phyloP scores from a whole-genome alignment of 1,139 yeast genomes.

The Hemisphaericaspora xylanilytica region DNA sequence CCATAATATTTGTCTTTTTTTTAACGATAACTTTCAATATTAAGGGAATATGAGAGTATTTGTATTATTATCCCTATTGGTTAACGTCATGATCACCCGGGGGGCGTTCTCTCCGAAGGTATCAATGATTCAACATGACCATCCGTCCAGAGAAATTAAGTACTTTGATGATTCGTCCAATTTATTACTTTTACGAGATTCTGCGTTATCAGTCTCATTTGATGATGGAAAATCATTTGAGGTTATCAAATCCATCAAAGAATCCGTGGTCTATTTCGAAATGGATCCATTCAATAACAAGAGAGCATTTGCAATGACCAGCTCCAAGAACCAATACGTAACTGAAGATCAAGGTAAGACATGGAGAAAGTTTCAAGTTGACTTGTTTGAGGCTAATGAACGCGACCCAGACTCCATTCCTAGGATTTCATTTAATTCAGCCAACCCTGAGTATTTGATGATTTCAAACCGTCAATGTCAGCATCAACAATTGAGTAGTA shows the following conservation, averaged over 20 bases:
- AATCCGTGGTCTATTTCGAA: slow-evolving; percentile 26
- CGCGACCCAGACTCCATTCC: slow-evolving; percentile 17
- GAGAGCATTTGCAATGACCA: slow-evolving; percentile 54
- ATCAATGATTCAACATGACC: slow-evolving; percentile 12
- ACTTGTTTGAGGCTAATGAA: slow-evolving; percentile 8
- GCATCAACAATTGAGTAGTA: slow-evolving; percentile 15
- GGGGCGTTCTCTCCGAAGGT: slow-evolving; percentile 23
- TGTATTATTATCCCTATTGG: neutral
- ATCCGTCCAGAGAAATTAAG: slow-evolving; percentile 19
- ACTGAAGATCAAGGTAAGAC: slow-evolving; percentile 58
- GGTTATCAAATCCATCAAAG: slow-evolving; percentile 28
- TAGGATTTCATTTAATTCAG: slow-evolving; percentile 35
- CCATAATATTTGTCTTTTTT: too few relatives aligned
- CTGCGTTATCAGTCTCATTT: slow-evolving; percentile 39
- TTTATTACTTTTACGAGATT: slow-evolving; percentile 38
- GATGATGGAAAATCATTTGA: slow-evolving; percentile 63
- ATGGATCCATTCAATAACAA: slow-evolving; percentile 46
- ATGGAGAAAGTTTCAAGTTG: slow-evolving; percentile 49
- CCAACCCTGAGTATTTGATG: slow-evolving; percentile 38
- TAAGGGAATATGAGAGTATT: neutral
- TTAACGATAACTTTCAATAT: too few relatives aligned
- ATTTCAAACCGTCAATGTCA: slow-evolving; percentile 41
- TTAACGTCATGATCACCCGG: neutral
- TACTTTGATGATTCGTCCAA: slow-evolving; percentile 60
- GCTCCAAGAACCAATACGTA: slow-evolving; percentile 39